A percentile compares a stretch with the other conserved stretches of the same genome.
phyloP scores from a whole-genome alignment of 2,329 filamentous ascomycete species.

The Calycina herbarum region DNA sequence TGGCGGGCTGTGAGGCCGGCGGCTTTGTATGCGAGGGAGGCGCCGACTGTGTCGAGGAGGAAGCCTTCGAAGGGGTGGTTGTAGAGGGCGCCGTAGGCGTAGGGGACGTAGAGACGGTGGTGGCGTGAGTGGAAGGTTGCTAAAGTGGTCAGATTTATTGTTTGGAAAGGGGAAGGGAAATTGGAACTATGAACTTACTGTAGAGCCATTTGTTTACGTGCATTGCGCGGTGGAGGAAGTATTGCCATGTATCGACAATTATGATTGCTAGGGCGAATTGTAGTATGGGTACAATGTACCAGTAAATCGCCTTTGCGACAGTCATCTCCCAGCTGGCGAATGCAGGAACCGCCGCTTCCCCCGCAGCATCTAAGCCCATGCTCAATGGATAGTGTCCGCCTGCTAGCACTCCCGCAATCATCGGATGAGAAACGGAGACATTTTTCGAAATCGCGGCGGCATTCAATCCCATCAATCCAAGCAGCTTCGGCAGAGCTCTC shows the following conservation, averaged over 20 bases:
- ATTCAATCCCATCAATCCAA: constrained; percentile 75
- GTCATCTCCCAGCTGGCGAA: constrained; percentile 84
- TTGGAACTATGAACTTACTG: constrained; percentile 56
- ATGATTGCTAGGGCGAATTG: constrained; percentile 76
- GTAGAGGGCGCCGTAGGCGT: constrained; percentile 95
- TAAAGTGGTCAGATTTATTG: constrained; percentile 40
- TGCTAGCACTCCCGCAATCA: constrained; percentile 71
- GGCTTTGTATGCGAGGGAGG: constrained; percentile 78
- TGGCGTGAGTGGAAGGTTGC: constrained; percentile 91
- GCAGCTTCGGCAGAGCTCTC: constrained; percentile 69
- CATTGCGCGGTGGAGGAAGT: constrained; percentile 95
- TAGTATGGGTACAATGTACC: constrained; percentile 69
- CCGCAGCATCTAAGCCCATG: constrained; percentile 55
- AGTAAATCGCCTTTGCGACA: constrained; percentile 76
- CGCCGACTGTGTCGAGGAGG: constrained; percentile 85
- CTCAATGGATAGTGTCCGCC: constrained; percentile 80
- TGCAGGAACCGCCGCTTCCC: constrained; percentile 58
- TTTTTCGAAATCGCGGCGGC: constrained; percentile 73
- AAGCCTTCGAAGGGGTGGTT: constrained; percentile 96
- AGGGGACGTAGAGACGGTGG: constrained; percentile 95
- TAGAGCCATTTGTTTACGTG: constrained; percentile 98
- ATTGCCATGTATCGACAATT: constrained; percentile 95
- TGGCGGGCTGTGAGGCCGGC: constrained; percentile 82
- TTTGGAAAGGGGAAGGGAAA: constrained; percentile 16
- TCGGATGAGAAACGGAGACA: constrained; percentile 67